Evolutionary conservation across 2,329 filamentous ascomycete species (phyloP).

Genomic region (Paracoccidioides lutzii): DNA sequence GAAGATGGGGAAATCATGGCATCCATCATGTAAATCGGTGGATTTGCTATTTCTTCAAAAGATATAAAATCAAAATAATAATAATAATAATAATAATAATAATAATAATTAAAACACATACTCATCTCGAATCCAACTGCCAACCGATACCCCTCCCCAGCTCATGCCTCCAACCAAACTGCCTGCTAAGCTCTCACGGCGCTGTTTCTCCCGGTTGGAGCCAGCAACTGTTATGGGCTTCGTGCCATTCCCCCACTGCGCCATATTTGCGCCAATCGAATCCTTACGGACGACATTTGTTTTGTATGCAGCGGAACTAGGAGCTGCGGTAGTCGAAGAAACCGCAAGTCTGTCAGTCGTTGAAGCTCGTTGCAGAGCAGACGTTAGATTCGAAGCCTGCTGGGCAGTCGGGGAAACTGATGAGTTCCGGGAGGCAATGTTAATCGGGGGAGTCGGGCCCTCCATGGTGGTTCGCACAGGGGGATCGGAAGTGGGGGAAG

Average conservation of each 20-base stretch:
- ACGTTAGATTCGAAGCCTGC: constrained; percentile 51
- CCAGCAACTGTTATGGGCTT: constrained; percentile 48
- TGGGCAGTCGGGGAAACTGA: constrained; percentile 46
- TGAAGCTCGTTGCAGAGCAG: constrained; percentile 42
- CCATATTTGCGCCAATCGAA: constrained; percentile 38
- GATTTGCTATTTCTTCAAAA: background rate
- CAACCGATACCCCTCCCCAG: constrained; percentile 92
- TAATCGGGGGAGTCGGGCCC: constrained; percentile 43
- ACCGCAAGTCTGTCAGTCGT: constrained; percentile 31
- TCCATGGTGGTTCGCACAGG: constrained; percentile 33
- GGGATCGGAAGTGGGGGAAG: constrained; percentile 15
- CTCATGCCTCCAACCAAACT: constrained; percentile 70
- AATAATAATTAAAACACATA: constrained; percentile 52
- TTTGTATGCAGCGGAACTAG: constrained; percentile 27
- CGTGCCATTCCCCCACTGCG: constrained; percentile 45
- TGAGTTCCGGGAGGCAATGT: constrained; percentile 43
- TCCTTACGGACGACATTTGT: constrained; percentile 36
- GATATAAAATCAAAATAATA: background rate
- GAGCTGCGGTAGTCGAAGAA: constrained; percentile 30
- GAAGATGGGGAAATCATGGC: background rate
- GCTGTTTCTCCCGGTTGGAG: constrained; percentile 36
- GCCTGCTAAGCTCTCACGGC: constrained; percentile 48
- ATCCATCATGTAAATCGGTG: background rate
- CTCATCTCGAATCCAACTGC: constrained; percentile 97
- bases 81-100: background rate